Evolutionary conservation across 2,329 filamentous ascomycete species (phyloP).

Genomic region (Pseudopyrenochaeta lycopersici): DNA sequence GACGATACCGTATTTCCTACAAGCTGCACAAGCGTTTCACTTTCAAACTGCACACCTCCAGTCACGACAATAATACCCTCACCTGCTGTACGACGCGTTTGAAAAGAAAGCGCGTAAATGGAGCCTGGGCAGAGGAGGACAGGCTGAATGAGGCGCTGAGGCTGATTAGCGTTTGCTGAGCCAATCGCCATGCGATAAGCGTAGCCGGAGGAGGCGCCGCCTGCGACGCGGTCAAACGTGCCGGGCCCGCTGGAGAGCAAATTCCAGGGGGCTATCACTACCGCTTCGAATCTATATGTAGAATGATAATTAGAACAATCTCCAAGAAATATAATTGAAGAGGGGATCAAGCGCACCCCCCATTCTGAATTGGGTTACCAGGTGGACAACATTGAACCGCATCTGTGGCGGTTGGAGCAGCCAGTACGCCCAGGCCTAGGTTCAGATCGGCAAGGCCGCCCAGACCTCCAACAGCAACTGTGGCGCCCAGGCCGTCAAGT

Average conservation of each 20-base stretch:
- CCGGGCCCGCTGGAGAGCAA: neutral
- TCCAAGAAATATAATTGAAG: neutral
- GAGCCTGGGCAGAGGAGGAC: constrained; percentile 1
- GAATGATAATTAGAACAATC: neutral
- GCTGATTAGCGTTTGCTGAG: neutral
- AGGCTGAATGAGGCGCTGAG: constrained; percentile 2
- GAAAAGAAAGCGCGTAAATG: neutral
- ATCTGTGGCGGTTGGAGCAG: neutral
- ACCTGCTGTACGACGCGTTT: neutral
- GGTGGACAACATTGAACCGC: neutral
- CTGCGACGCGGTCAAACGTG: neutral
- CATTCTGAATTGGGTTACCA: neutral
- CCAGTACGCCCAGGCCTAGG: neutral
- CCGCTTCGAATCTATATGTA: constrained; percentile 1
- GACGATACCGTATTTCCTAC: neutral
- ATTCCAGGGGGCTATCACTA: neutral
- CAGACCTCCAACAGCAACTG: too few relatives aligned
- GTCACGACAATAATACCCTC: neutral
- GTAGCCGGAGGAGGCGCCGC: neutral
- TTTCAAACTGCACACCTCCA: neutral
- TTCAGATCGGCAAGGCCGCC: neutral
- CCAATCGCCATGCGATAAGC: constrained; percentile 3
- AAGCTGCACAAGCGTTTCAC: neutral
- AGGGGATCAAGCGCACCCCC: neutral
- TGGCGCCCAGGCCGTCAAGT: too few relatives aligned